Base-by-base conservation (phyloP, 306 rosid species). In the Prunus campanulata region DNA sequence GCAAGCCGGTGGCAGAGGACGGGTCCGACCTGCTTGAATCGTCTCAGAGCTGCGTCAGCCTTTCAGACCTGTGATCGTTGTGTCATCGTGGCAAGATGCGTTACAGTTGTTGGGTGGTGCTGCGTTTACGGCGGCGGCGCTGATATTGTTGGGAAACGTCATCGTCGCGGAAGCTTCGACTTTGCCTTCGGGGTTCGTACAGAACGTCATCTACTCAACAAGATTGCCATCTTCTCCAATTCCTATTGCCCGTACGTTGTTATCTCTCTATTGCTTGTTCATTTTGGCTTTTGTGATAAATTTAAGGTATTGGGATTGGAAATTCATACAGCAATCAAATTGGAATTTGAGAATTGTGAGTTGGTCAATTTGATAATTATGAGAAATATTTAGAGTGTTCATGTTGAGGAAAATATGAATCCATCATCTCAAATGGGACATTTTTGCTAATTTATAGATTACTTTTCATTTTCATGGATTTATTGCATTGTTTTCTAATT, bases 151-250 rank as follows among this genome's bases (percentile, higher is more conserved):
- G 10, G 82, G 79, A n/a, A 59, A 74, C 8, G 71, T 8, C 66
- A 8, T 77, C 86, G 0, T 74, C 83, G 1, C 72, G 6, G 67
- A 82, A 70, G 93, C 96, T 65, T 79, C 91, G 5, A 82, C 72
- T 77, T 87, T 91, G 2, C 74, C 87, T 55, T 80, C 97, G 24
- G 98, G 93, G 22, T 88, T 88, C 77, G 96, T 94, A 29, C 96
- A 94, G 19, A 91, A 94, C 77, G 88, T 39, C 78, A 84, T 94
- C 82, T 91, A 86, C 79, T 94, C 98, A 88, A 89, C 86, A 85
- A 81, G 67, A 91, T 94, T 76, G 81, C 96, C 66, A 71, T 94
- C 70, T 91, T 94, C 83, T 94, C 98, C 82, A 91, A 90, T 86
- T 91, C 98, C 44, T 94, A 90, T 81, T 94, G 97, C 84, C 98